Evolutionary conservation across 805 yeast species (phyloP).

Genomic region (Candida xiaguanensis): DNA sequence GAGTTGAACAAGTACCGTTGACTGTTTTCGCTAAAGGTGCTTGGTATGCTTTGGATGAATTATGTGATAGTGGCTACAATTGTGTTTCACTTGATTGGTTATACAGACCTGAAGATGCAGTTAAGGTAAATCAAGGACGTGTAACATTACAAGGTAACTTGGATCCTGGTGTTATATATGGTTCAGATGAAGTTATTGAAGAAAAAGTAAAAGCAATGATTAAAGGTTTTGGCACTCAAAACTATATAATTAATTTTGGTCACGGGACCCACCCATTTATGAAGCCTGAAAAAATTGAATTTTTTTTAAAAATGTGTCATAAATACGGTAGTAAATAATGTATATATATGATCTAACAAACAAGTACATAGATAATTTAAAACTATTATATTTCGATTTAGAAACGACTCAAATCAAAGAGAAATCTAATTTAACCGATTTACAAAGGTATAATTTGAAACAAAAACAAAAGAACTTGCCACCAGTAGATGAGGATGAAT

Average conservation of each 20-base stretch:
- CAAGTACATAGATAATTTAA: conserved; percentile 41
- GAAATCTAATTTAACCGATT: conserved; percentile 44
- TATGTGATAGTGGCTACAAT: conserved; percentile 79
- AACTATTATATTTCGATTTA: conserved; percentile 54
- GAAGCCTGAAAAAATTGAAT: conserved; percentile 86
- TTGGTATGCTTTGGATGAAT: conserved; percentile 89
- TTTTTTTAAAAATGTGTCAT: conserved; percentile 85
- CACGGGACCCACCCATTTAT: conserved; percentile 98
- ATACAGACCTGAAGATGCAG: conserved; percentile 81
- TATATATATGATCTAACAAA: conserved; percentile 48
- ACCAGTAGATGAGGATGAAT: conserved; percentile 52
- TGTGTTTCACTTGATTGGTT: conserved; percentile 93
- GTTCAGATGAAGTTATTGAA: conserved; percentile 76
- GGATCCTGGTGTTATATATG: conserved; percentile 94
- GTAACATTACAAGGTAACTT: conserved; percentile 90
- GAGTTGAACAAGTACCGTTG: conserved; percentile 75
- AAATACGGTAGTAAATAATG: conserved; percentile 64
- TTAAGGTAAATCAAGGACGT: conserved; percentile 65
- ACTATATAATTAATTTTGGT: conserved; percentile 92
- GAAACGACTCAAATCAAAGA: conserved; percentile 20
- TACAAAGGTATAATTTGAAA: conserved; percentile 57
- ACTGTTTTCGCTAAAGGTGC: conserved; percentile 95
- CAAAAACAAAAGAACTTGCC: conserved; percentile 44
- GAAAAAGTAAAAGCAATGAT: conserved; percentile 85
- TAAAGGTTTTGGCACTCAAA: conserved; percentile 80